Evolutionary conservation across 805 yeast genomes (phyloP), one percentile per base, ranked within the genome.

Genomic region (Candida taoyuanica): DNA sequence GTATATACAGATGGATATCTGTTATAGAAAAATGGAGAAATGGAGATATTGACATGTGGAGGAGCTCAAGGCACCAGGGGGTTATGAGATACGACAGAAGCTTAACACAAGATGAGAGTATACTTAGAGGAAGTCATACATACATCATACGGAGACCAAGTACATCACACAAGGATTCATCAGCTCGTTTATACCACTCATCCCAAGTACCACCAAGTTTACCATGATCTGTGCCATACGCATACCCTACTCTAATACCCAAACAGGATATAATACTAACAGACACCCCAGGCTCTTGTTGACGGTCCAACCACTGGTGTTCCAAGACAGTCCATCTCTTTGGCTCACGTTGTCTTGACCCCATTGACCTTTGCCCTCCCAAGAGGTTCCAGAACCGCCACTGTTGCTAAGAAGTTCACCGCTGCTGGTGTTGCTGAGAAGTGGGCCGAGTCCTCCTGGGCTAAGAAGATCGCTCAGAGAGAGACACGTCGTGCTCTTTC

Each of bases 381-480:
- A 77, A 91, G 96, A 78, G 97, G 96, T 71, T 77, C 96, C 53
- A 85, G 85, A 74, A 73, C 95, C 60, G 75, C 79, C 55, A 73
- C 79, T 51, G 91, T 94, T 61, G 64, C 80, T 62, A 91, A 91
- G 85, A 85, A 85, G 72, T 93, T 95, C 93, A 77, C 79, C 63
- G 85, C 93, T 67, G 82, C 94, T 60, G 89, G 81, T 58, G 75
- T 91, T 59, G 82, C 79, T 58, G 76, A 78, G 64, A 85, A 91
- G 73, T 93, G 98, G 98, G 79, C 84, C 58, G 74, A 83, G 60
- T 74, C 98, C 53, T 68, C 96, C 40, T 88, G 97, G 97, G 97
- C 98, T 65, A 85, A 91, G 85, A 89, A 88, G 79, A 83, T 93
- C 63, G 96, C 94, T 67, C 83, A 85, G 73, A 87, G 86, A 73